Evolutionary conservation across 805 yeast species (phyloP).

Genomic region (Candida insectorum): DNA sequence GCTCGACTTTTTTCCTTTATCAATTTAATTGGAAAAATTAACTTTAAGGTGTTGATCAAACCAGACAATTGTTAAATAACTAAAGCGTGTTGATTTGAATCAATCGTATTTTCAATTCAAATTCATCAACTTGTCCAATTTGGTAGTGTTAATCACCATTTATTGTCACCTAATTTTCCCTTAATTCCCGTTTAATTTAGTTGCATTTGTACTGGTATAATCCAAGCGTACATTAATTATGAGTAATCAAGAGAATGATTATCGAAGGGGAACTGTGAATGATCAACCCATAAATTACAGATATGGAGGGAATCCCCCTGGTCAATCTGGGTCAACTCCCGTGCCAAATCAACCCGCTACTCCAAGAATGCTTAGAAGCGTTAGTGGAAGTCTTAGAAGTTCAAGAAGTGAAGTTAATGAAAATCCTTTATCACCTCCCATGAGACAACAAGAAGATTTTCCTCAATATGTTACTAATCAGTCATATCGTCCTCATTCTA

Average conservation of each 20-base stretch:
- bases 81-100: too few relatives aligned
- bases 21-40: too few relatives aligned
- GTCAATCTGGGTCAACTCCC: background rate
- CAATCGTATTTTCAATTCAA: too few relatives aligned
- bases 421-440: slow-evolving; percentile 8
- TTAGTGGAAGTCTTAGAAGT: slow-evolving; percentile 36
- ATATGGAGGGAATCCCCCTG: slow-evolving; percentile 2
- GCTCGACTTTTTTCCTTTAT: too few relatives aligned
- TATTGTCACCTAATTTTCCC: too few relatives aligned
- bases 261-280: slow-evolving; percentile 2
- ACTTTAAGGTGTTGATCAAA: too few relatives aligned
- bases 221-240: too few relatives aligned
- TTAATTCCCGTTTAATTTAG: too few relatives aligned
- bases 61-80: too few relatives aligned
- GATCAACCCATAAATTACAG: slow-evolving; percentile 6
- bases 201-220: too few relatives aligned
- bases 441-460: slow-evolving; percentile 11
- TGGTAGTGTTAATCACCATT: too few relatives aligned
- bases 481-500: slow-evolving; percentile 13
- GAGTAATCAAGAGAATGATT: slow-evolving; percentile 4
- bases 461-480: slow-evolving; percentile 11
- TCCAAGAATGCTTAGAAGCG: slow-evolving; percentile 64
- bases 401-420: slow-evolving; percentile 12
- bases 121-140: too few relatives aligned
- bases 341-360: slow-evolving; percentile 53